Base-by-base conservation (phyloP, 2,329 filamentous ascomycete genomes). In the Annulohypoxylon truncatum region DNA sequence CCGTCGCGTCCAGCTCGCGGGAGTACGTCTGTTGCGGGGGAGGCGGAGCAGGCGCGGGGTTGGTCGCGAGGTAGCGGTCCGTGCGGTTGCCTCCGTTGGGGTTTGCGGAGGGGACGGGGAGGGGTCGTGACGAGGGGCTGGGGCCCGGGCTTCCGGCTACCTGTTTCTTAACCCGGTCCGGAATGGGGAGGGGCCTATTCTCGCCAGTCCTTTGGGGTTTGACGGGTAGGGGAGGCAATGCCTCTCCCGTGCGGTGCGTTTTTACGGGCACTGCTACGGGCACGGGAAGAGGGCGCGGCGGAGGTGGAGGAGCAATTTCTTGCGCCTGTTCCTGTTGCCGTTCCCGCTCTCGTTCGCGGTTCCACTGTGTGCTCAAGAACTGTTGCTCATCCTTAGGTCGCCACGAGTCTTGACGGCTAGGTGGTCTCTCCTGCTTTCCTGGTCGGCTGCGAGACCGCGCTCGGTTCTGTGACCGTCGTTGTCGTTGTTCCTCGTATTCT, bases 361-460 rank as follows among this genome's bases (percentile, higher is more conserved):
- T 79, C 81, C 81, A 81, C 44, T 87, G 83, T 47, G 86, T 85
- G 24, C 85, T 85, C 13, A 92, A 80, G 46, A 87, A 85, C 47
- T 91, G 89, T 46, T 86, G 85, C 77, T 92, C 90, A 69, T 90
- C 86, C 58, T 80, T 79, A 67, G 87, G 78, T 87, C 88, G 78
- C 88, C 88, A 92, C 67, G 91, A 84, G 77, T 92, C 80, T 76
- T 90, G 81, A 74, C 89, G 79, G 79, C 86, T 79, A 75, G 86
- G 81, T 5, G 82, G 73, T 58, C 80, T 68, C 62, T 79, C 76
- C 22, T 73, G 67, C 44, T 75, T 76, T 33, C 69, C 75, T 18
- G 81, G 75, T 3, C 81, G 78, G 69, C 80, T 84, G 66, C 79
- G 79, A 1, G 83, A 84, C 38, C 82, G 77, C 3, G 79, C 74